Base-by-base conservation (phyloP, 441 rosid species). In the Kokia cookei region DNA sequence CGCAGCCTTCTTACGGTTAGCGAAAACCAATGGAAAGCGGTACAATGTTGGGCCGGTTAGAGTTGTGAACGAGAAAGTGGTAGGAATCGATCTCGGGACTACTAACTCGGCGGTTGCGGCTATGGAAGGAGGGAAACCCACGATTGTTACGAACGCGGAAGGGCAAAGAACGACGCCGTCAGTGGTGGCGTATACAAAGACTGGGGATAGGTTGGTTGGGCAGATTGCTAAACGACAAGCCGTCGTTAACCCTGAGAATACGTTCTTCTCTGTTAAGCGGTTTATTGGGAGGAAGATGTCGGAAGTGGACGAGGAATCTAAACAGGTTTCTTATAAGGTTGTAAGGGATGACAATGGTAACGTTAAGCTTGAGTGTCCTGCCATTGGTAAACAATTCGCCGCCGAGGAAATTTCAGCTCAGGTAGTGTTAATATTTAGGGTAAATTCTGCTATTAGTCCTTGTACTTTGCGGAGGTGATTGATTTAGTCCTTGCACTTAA, bases 361-460 rank as follows among this genome's bases (percentile, higher is more conserved):
- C 80, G 98, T 95, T 13, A 95, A 93, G 85, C 80, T 95, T 4
- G 99, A 95, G 14, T 95, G 99, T 15, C 97, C 99, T 43, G 98
- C 97, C 0, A 89, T 89, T 40, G 91, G 92, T 1, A 93, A 90
- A 81, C 96, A 86, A 57, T 95, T 90, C 47, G 96, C 96, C 0
- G 93, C 97, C 1, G 98, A 95, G 83, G 99, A 93, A 84, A 95
- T 95, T 72, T 95, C 99, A 4, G 98, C 97, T 82, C 98, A 95
- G 97, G 99, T 93, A 42, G 12, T 2, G 45, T 42, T 9, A 42
- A 42, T 42, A 42, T 42, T 42, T 42, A 42, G 45, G 45, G 9
- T 42, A 42, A 42, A 42, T 42, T 42, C 11, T 42, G 45, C 45
- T 9, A 42, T 42, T 12, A 9, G 45, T 42, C 45, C 45, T 12